Base-by-base conservation (phyloP, 2,329 filamentous ascomycete genomes). In the Biscogniauxia mediterranea region DNA sequence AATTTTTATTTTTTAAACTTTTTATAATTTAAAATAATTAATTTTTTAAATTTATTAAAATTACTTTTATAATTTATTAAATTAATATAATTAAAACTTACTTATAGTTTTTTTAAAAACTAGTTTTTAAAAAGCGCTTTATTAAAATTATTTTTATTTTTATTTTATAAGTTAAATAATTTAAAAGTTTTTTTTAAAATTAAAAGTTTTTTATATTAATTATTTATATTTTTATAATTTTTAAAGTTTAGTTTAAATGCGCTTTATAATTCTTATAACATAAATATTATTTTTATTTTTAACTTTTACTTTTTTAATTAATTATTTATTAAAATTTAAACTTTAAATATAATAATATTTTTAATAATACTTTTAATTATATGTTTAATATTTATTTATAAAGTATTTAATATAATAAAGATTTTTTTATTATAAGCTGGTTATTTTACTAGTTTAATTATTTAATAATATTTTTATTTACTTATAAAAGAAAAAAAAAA, bases 101-200 rank as follows among this genome's bases (percentile, higher is more conserved):
- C n/a, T 20, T 52, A 2, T 4, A 52, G 2, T 23, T 19, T 13
- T 52, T 20, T 52, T 52, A 52, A 23, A 7, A 52, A n/a, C 13
- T 51, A n/a, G 2, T 26, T 52, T 13, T 52, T 23, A 11, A 20
- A 52, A 23, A 52, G 23, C 11, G 7, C 5, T 13, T 26, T 52
- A 3, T 52, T 52, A 23, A 52, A 20, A 13, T 23, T 21, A 9
- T 25, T 28, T 54, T 54, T 54, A 25, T 11, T 21, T 21, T 26
- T 54, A 19, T 54, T 28, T 54, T 25, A 54, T 56, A 20, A 56
- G 49, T 11, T 49, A 9, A 21, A 19, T 49, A 56, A 5, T 42
- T 42, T 46, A 21, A 46, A 56, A 21, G 26, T 42, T 56, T 56
- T 46, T 56, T 46, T 56, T 56, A 56, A 56, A 56, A 13, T 56